These are phyloP conservation scores for Chlamydomonas reinhardtii DNA, from an alignment of 163 green algal genomes.

Conservation along the genomic window DNA sequence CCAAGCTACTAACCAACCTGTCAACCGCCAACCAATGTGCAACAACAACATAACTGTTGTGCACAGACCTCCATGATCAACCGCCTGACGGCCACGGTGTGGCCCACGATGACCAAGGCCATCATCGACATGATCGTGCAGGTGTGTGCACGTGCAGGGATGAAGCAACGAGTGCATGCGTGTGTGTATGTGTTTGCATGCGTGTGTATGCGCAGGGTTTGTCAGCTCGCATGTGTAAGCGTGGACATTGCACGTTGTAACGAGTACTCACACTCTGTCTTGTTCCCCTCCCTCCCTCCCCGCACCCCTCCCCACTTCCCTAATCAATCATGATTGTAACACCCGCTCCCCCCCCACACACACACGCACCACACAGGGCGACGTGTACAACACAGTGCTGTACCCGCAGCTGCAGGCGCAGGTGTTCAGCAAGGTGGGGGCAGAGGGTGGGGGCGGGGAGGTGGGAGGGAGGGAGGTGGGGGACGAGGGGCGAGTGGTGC, in stretches of 20 bases:
- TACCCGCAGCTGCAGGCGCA: slow-evolving; percentile 53
- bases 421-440: slow-evolving; percentile 56
- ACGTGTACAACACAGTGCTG: slow-evolving; percentile 36
- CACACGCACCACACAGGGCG: background rate
- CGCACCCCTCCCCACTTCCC: background rate
- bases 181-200: too few relatives aligned
- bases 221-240: too few relatives aligned
- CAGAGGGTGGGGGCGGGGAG: background rate
- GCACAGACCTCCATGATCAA: slow-evolving; percentile 58
- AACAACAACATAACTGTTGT: too few relatives aligned
- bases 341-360: too few relatives aligned
- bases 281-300: too few relatives aligned
- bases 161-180: too few relatives aligned
- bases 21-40: too few relatives aligned
- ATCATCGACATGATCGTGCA: slow-evolving; percentile 46
- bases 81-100: slow-evolving; percentile 46
- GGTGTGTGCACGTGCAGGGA: background rate
- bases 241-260: too few relatives aligned
- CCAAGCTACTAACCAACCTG: too few relatives aligned
- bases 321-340: too few relatives aligned
- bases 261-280: too few relatives aligned
- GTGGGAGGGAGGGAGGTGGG: background rate
- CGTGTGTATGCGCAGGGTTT: too few relatives aligned
- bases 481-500: background rate
- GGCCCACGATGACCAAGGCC: slow-evolving; percentile 50